phyloP scores from a whole-genome alignment of 1,284 basidiomycete species.

The Tausonia pullulans region DNA sequence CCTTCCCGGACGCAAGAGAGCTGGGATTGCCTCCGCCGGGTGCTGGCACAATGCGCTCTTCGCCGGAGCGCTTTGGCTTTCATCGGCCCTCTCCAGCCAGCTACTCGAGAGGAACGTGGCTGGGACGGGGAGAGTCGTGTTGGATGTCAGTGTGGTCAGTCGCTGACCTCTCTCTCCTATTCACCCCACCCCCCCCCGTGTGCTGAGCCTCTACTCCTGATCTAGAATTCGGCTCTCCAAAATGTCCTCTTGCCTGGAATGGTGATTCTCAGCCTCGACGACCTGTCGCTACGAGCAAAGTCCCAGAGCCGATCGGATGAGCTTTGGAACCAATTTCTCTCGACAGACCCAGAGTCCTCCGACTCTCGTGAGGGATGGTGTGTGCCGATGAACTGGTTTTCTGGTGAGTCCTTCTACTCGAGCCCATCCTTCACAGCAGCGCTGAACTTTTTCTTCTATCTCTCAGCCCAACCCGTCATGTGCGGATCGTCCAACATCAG shows the following conservation, averaged over 20 bases:
- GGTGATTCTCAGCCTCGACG: conserved; percentile 8
- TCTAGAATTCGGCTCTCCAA: not conserved
- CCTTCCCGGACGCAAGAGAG: not conserved
- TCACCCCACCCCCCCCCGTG: not conserved
- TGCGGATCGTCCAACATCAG: not conserved
- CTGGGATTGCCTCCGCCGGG: conserved; percentile 8
- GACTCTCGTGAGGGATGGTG: conserved; percentile 3
- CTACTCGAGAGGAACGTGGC: not conserved
- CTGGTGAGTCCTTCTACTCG: not conserved
- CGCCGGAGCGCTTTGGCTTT: not conserved
- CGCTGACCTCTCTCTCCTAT: not conserved
- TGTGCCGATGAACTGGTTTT: not conserved
- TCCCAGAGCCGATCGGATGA: not conserved
- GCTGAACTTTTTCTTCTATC: not conserved
- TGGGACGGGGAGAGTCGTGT: conserved; percentile 2
- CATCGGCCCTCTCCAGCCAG: not conserved
- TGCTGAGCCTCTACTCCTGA: not conserved
- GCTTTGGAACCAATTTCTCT: not conserved
- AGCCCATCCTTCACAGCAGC: not conserved
- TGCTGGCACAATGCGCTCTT: conserved; percentile 13
- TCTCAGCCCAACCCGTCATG: not conserved
- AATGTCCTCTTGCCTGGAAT: not conserved
- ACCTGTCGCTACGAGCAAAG: not conserved
- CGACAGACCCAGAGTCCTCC: too few relatives aligned
- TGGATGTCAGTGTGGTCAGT: conserved; percentile 1